Conservation (phyloP, 2,329 filamentous ascomycete genomes). For the Cryoendolithus antarcticus region DNA sequence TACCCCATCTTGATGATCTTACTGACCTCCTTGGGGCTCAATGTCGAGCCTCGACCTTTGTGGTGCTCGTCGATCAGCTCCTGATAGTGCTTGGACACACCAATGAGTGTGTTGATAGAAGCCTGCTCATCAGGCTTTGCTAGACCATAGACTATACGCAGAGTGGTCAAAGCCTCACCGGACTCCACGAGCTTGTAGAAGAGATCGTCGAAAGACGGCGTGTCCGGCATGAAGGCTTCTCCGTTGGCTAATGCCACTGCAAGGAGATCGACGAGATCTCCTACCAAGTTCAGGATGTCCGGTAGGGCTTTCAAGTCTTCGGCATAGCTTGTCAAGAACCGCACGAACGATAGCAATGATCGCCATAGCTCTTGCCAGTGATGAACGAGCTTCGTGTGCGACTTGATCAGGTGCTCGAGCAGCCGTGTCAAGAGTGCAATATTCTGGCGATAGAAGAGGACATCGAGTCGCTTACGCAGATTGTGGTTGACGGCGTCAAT, state of each 20-base stretch:
- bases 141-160: conserved; percentile 61
- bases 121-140: conserved; percentile 31
- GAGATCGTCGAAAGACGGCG: conserved; percentile 82
- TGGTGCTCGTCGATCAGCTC: conserved; percentile 54
- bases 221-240: conserved; percentile 80
- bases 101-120: conserved; percentile 75
- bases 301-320: conserved; percentile 58
- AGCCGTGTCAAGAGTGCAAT: conserved; percentile 72
- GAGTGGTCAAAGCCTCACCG: conserved; percentile 68
- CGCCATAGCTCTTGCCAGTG: conserved; percentile 97
- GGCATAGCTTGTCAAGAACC: conserved; percentile 81
- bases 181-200: conserved; percentile 98
- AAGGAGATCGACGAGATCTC: conserved; percentile 68
- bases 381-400: conserved; percentile 67
- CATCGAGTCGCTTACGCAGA: conserved; percentile 69
- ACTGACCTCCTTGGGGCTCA: conserved; percentile 74
- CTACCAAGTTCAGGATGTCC: conserved; percentile 61
- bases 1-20: conserved; percentile 94
- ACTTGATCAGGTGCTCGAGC: conserved; percentile 71
- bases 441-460: conserved; percentile 56
- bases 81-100: conserved; percentile 76
- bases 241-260: conserved; percentile 75
- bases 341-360: conserved; percentile 71
- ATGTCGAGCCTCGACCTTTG: conserved; percentile 27
- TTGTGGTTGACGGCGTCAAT: conserved; percentile 92